phyloP scores from a whole-genome alignment of 352 stramenopile genomes.

The Phytophthora melonis region DNA sequence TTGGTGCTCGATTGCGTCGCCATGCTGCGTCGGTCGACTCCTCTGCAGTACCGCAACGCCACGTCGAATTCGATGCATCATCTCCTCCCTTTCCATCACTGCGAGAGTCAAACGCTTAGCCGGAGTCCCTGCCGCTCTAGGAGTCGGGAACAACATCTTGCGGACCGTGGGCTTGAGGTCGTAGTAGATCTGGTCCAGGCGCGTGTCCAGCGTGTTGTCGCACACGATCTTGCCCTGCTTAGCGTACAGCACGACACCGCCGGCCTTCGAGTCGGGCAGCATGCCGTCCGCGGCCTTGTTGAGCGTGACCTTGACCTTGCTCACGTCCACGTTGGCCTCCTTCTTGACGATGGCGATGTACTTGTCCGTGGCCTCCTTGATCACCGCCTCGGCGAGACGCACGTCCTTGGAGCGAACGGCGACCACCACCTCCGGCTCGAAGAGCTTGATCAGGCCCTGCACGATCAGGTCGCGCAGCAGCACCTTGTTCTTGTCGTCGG shows the following conservation, averaged over 20 bases:
- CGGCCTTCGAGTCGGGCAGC: constrained; percentile 79
- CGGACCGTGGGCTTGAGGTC: constrained; percentile 82
- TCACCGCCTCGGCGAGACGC: constrained; percentile 81
- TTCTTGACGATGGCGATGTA: constrained; percentile 89
- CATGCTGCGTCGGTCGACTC: constrained; percentile 1
- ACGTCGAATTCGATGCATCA: constrained; percentile 20
- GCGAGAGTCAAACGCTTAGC: constrained; percentile 2
- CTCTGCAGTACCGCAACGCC: background rate
- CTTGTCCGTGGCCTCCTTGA: constrained; percentile 88
- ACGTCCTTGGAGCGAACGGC: constrained; percentile 94
- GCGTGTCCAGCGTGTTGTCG: constrained; percentile 97
- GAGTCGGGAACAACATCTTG: constrained; percentile 80
- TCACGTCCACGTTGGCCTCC: constrained; percentile 93
- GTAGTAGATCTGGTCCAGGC: constrained; percentile 86
- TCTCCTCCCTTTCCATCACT: background rate
- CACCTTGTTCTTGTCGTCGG: constrained; percentile 92
- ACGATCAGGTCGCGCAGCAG: constrained; percentile 97
- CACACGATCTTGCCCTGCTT: constrained; percentile 97
- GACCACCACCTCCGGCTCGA: constrained; percentile 95
- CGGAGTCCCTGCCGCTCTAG: constrained; percentile 30
- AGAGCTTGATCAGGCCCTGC: constrained; percentile 98
- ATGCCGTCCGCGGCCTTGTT: constrained; percentile 90
- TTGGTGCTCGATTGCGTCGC: constrained; percentile 24
- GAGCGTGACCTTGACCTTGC: constrained; percentile 90
- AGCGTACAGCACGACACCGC: constrained; percentile 88